Evolutionary conservation across 208 protist species (phyloP).

Genomic region (Leishmania major): DNA sequence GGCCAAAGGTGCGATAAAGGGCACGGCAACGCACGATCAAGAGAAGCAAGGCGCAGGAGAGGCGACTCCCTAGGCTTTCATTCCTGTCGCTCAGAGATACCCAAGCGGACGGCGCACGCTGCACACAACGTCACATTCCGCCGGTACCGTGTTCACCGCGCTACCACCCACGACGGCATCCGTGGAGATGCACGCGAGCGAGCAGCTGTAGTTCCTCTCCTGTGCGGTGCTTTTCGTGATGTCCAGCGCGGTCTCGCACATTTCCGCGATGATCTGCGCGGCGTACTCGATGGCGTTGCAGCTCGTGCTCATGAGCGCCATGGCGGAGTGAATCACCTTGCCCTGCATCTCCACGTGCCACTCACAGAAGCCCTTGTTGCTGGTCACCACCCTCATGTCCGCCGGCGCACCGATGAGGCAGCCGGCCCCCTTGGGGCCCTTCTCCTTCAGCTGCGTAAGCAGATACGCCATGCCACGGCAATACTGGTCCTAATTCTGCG

Average conservation of each 20-base stretch:
- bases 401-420: neutral
- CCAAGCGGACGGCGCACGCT: neutral
- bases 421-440: neutral
- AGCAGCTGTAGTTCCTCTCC: neutral
- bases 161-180: neutral
- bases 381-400: neutral
- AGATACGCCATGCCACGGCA: neutral
- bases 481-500: neutral
- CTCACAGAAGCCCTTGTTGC: neutral
- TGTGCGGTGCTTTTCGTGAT: neutral
- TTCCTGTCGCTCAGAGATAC: too few relatives aligned
- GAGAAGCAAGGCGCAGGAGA: neutral
- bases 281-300: conserved; percentile 52
- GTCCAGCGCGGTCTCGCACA: neutral
- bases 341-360: conserved; percentile 34
- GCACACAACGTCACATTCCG: neutral
- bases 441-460: neutral
- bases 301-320: conserved; percentile 45
- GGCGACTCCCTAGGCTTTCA: neutral
- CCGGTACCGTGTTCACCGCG: too few relatives aligned
- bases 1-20: neutral
- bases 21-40: neutral
- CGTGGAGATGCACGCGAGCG: neutral
- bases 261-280: conserved; percentile 6
- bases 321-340: conserved; percentile 55